Percentiles rank a stretch among this genome's conserved stretches.
phyloP scores from a whole-genome alignment of 2,329 filamentous ascomycete species.

The Leptographium flavum region DNA sequence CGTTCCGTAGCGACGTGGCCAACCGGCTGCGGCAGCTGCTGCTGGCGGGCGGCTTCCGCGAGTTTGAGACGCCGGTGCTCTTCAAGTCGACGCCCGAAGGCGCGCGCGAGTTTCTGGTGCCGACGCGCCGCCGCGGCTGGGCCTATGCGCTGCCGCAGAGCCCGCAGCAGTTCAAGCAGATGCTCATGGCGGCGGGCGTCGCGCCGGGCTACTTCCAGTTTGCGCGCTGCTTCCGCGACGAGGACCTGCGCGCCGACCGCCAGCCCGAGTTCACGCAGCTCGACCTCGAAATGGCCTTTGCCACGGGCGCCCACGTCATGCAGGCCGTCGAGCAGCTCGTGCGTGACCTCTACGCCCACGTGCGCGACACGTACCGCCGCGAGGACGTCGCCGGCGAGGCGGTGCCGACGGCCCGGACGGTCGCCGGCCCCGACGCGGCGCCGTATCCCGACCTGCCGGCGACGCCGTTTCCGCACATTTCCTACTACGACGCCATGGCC shows the following conservation, averaged over 20 bases:
- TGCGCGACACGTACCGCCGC: conserved; percentile 26
- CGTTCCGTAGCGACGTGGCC: conserved; percentile 44
- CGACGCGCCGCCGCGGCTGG: conserved; percentile 58
- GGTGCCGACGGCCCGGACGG: conserved; percentile 11
- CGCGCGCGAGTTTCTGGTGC: conserved; percentile 86
- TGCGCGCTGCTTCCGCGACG: conserved; percentile 88
- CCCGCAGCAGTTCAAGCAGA: conserved; percentile 96
- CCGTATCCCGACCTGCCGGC: conserved; percentile 13
- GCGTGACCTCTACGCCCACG: conserved; percentile 34
- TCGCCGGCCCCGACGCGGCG: neutral
- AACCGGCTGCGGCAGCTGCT: conserved; percentile 10
- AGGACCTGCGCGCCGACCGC: conserved; percentile 80
- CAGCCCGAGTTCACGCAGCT: conserved; percentile 94
- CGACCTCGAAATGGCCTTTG: conserved; percentile 89
- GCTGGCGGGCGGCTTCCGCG: conserved; percentile 40
- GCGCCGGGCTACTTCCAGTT: conserved; percentile 70
- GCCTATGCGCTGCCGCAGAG: conserved; percentile 92
- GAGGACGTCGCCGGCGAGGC: conserved; percentile 12
- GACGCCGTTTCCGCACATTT: conserved; percentile 40
- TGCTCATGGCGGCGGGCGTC: conserved; percentile 84
- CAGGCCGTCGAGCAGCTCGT: conserved; percentile 34
- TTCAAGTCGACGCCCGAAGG: conserved; percentile 98
- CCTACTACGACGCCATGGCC: conserved; percentile 67
- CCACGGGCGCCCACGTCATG: conserved; percentile 58
- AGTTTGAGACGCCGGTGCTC: conserved; percentile 83